phyloP scores from a whole-genome alignment of 805 yeast genomes.

The Kodamaea restingae region DNA sequence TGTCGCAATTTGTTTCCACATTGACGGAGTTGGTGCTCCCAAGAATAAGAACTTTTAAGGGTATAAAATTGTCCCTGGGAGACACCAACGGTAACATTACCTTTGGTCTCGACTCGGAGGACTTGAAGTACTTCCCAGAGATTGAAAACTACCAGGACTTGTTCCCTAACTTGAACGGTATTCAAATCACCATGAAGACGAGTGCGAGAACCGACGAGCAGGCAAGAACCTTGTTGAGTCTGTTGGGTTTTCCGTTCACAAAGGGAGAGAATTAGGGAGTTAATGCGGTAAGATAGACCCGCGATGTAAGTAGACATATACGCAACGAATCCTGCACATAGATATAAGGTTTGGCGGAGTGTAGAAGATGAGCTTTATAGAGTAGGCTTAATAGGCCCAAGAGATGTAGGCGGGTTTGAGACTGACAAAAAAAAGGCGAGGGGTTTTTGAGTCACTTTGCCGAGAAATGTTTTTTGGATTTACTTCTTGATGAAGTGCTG shows the following conservation, averaged over 20 bases:
- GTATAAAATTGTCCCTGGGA: constrained; percentile 73
- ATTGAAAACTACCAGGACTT: constrained; percentile 84
- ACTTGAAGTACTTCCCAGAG: constrained; percentile 85
- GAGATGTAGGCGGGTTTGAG: too few species aligned
- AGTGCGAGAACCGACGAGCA: constrained; percentile 86
- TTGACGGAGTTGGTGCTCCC: constrained; percentile 91
- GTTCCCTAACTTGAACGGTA: constrained; percentile 83
- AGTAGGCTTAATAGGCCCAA: too few species aligned
- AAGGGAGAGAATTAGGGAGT: background rate
- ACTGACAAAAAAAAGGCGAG: too few species aligned
- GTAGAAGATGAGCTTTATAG: too few species aligned
- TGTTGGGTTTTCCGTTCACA: constrained; percentile 74
- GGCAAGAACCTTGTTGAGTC: constrained; percentile 80
- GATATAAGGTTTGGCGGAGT: too few species aligned
- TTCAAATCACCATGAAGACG: constrained; percentile 81
- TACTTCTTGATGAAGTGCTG: too few species aligned
- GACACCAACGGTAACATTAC: constrained; percentile 83
- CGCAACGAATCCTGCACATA: too few species aligned
- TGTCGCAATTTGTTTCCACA: constrained; percentile 81
- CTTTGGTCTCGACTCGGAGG: constrained; percentile 76
- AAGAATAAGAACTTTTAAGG: constrained; percentile 81
- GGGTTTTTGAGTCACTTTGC: too few species aligned
- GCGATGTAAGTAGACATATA: too few species aligned
- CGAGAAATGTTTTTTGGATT: too few species aligned
- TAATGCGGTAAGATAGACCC: too few species aligned